Conservation (phyloP, 2,329 filamentous ascomycete species). For the Aspergillus brasiliensis region DNA sequence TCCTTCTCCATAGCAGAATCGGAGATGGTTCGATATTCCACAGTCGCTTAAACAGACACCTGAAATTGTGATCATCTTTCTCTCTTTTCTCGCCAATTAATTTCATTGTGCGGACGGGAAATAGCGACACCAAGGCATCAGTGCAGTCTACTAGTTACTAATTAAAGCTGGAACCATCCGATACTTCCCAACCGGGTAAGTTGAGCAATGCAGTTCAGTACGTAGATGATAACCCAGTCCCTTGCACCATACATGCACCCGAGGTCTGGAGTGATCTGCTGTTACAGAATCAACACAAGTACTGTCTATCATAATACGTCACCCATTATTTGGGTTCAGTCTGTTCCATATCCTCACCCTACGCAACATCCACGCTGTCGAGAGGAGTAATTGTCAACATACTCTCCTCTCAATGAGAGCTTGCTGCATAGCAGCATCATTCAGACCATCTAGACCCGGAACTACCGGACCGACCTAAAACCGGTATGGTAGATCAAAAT, state of each 20-base stretch:
- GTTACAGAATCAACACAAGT: not conserved
- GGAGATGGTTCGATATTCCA: not conserved
- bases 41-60: not conserved
- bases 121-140: not conserved
- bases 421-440: not conserved
- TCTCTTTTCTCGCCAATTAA: too few relatives aligned
- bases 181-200: not conserved
- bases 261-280: not conserved
- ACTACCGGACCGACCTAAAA: not conserved
- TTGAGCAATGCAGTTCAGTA: not conserved
- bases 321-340: not conserved
- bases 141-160: not conserved
- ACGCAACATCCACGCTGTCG: not conserved
- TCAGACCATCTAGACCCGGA: not conserved
- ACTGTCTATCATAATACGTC: not conserved
- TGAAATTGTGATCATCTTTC: too few relatives aligned
- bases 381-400: not conserved
- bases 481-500: not conserved
- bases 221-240: not conserved
- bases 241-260: constrained; percentile 1
- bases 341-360: not conserved
- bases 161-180: not conserved
- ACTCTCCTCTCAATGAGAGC: not conserved
- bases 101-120: too few relatives aligned
- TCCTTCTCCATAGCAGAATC: not conserved